phyloP scores from a whole-genome alignment of 495 filamentous ascomycete species.

The Viridothelium virens region DNA sequence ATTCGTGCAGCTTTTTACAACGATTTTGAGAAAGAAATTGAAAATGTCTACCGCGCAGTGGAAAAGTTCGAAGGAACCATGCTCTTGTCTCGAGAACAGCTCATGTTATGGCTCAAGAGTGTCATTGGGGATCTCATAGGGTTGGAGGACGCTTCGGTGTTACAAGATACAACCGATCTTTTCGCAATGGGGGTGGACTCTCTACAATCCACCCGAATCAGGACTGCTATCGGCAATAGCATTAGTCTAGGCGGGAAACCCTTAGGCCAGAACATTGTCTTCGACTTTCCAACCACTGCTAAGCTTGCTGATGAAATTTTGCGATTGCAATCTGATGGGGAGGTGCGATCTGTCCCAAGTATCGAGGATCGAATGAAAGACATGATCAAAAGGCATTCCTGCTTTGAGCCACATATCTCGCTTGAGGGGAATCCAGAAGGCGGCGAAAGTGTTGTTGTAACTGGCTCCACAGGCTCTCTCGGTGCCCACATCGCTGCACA shows the following conservation, averaged over 20 bases:
- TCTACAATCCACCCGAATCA: slow-evolving; percentile 26
- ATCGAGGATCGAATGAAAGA: slow-evolving; percentile 34
- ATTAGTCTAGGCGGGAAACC: slow-evolving; percentile 14
- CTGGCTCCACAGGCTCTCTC: slow-evolving; percentile 26
- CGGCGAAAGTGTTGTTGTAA: slow-evolving; percentile 27
- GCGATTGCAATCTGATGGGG: slow-evolving; percentile 25
- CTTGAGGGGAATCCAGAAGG: slow-evolving; percentile 2
- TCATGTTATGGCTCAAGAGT: slow-evolving; percentile 9
- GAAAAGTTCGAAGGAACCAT: background rate
- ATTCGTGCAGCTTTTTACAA: slow-evolving; percentile 26
- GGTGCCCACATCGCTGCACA: slow-evolving; percentile 21
- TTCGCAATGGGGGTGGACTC: slow-evolving; percentile 28
- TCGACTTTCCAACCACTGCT: slow-evolving; percentile 19
- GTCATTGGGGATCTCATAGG: background rate
- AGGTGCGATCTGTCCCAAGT: slow-evolving; percentile 16
- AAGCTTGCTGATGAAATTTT: slow-evolving; percentile 34
- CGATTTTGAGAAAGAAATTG: slow-evolving; percentile 25
- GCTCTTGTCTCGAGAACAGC: slow-evolving; percentile 12
- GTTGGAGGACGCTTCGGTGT: background rate
- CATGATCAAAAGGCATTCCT: slow-evolving; percentile 36
- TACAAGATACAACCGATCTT: slow-evolving; percentile 23
- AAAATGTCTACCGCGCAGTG: slow-evolving; percentile 17
- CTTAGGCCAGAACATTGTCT: slow-evolving; percentile 27
- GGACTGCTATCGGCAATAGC: slow-evolving; percentile 16
- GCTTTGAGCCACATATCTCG: slow-evolving; percentile 26